Evolutionary conservation across 2,329 filamentous ascomycete species (phyloP), one percentile per base, ranked within the genome.

Genomic region (Pleurostoma richardsiae): DNA sequence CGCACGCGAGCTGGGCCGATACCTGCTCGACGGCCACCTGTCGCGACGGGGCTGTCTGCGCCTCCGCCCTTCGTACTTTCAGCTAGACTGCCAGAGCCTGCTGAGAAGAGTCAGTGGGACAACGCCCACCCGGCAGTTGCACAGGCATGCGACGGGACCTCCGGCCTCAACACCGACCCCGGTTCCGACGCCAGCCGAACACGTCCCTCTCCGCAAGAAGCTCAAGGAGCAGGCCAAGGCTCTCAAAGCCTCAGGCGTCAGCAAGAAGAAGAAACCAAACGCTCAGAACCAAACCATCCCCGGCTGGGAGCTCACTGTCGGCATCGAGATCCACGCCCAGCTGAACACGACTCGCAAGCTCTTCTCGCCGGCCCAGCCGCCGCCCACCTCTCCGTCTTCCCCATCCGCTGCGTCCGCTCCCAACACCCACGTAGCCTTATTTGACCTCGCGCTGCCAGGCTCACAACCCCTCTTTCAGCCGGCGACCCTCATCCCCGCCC

Each of bases 311-410:
- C 73, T 97, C 59, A 96, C 92, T 0, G 90, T 97, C 29, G 94
- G 94, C 51, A 91, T 99, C 56, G 94, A 99, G 71, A 94, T 99
- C 53, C 94, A 99, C 63, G 94, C 94, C 26, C 92, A 97, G 68
- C 76, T 99, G 59, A 96, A 97, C 66, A 94, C 91, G 0, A 76
- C 80, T 4, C 77, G 79, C 59, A 99, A 99, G 69, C 80, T 99
- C 47, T 99, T 99, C 71, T 97, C 94, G 2, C 65, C 78, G 36
- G 85, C 85, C 8, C 65, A 72, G 2, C 48, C 43, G 4, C 50
- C 50, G 1, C 26, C 41, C 10, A 83, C 83, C 0, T 81, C 80
- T 1, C 19, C 19, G 19, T 19, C 19, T 19, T 19, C 19, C 19
- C 19, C 19, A 2, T 77, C 82, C 38, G 46, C 54, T 59, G 82